phyloP scores from a whole-genome alignment of 768 basidiomycete genomes.

The Myochromella boudieri region DNA sequence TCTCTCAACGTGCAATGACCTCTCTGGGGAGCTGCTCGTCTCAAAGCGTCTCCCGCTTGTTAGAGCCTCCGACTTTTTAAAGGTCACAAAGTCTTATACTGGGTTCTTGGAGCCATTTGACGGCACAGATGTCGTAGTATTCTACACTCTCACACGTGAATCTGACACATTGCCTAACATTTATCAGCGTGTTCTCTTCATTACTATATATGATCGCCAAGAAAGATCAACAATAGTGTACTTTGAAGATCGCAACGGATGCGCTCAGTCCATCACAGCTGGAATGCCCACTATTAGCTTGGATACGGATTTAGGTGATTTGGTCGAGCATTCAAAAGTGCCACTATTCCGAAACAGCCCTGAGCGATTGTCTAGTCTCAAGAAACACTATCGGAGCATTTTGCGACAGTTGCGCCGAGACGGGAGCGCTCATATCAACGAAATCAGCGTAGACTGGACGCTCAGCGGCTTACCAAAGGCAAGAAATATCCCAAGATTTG shows the following conservation, averaged over 20 bases:
- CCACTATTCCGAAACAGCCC: not conserved
- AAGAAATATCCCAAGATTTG: not conserved
- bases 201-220: not conserved
- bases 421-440: not conserved
- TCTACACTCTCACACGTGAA: not conserved
- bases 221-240: not conserved
- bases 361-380: not conserved
- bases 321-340: not conserved
- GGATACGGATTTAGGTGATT: not conserved
- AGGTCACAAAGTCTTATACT: not conserved
- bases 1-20: not conserved
- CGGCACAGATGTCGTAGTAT: not conserved
- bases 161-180: not conserved
- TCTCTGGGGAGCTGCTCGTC: not conserved
- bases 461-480: not conserved
- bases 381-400: not conserved
- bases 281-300: not conserved
- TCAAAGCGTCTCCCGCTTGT: constrained; percentile 1
- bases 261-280: not conserved
- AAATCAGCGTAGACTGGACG: not conserved
- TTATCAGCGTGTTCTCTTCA: not conserved
- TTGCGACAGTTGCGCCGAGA: not conserved
- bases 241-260: not conserved
- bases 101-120: not conserved
- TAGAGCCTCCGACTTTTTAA: not conserved